Evolutionary conservation across 306 rosid species (phyloP).

Genomic region (Vicia sativa): DNA sequence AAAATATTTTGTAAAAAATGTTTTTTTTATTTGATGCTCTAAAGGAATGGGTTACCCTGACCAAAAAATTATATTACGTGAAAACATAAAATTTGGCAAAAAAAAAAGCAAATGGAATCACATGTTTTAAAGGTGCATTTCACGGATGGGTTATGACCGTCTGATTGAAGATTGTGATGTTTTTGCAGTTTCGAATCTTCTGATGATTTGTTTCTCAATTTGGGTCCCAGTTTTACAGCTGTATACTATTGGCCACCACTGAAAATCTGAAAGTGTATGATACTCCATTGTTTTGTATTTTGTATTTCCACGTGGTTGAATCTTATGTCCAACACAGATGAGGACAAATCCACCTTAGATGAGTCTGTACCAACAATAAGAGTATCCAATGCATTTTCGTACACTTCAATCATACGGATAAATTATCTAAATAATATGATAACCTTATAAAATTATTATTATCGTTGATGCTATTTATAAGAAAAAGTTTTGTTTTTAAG

Average conservation of each 20-base stretch:
- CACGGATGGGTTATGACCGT: constrained; percentile 41
- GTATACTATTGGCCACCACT: constrained; percentile 13
- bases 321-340: background rate
- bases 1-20: too few relatives aligned
- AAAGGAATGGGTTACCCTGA: too few relatives aligned
- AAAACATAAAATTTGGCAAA: background rate
- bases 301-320: constrained; percentile 31
- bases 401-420: too few relatives aligned
- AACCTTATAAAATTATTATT: too few relatives aligned
- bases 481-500: too few relatives aligned
- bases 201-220: background rate
- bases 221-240: background rate
- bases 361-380: constrained; percentile 34
- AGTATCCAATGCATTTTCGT: constrained; percentile 52
- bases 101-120: constrained; percentile 3
- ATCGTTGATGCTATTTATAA: too few relatives aligned
- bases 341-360: constrained; percentile 46
- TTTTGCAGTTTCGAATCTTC: constrained; percentile 23
- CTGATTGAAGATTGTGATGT: constrained; percentile 20
- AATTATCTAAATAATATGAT: too few relatives aligned
- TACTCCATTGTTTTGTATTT: background rate
- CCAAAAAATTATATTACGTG: background rate
- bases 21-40: too few relatives aligned
- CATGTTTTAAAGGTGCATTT: constrained; percentile 32
- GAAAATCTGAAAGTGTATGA: too few relatives aligned